Base-by-base conservation (phyloP, 1,284 basidiomycete genomes). In the Ceratobasidium papillatum region DNA sequence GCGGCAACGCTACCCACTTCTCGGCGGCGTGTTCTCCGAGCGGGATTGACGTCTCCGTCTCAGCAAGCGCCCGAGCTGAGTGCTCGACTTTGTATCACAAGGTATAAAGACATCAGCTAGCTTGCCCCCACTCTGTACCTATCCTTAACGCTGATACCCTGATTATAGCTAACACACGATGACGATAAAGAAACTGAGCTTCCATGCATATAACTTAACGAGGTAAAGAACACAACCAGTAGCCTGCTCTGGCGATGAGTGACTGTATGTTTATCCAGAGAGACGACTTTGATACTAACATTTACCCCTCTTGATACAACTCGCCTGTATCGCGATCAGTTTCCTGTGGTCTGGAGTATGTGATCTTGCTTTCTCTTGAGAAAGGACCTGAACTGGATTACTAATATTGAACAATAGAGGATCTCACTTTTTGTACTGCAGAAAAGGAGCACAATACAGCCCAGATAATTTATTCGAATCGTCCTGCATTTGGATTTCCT, bases 301-400 rank as follows among this genome's bases (percentile, higher is more conserved):
- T 71, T 71, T 8, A 19, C 58, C 4, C 36, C 38, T 25, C 66
- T 54, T 12, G 11, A 22, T 3, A 30, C 41, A 34, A 47, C 54
- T 3, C 25, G 30, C 25, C 52, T 59, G 14, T 71, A 58, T 22
- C 19, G 34, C 25, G 66, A 71, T 25, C 54, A 58, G 43, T 71
- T 71, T 22, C 66, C 66, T 9, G 52, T 47, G 19, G 66, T 59
- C 8, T 71, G 66, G 66, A 71, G 66, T 71, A 11, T 2, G 64
- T 25, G 5, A 56, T 5, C 17, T 45, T 27, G 2, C 0, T 64
- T 12, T 0, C 32, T 34, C 5, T 7, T 27, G 19, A 5, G 11
- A 5, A 5, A n/a, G 17, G 7, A 45, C 34, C 9, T n/a, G 12
- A 11, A 34, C 14, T 8, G 17, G 7, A 45, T 22, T 5, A 52